These are phyloP conservation scores for Inonotus obliquus DNA, from an alignment of 1,284 basidiomycete genomes.

Conservation along the genomic window DNA sequence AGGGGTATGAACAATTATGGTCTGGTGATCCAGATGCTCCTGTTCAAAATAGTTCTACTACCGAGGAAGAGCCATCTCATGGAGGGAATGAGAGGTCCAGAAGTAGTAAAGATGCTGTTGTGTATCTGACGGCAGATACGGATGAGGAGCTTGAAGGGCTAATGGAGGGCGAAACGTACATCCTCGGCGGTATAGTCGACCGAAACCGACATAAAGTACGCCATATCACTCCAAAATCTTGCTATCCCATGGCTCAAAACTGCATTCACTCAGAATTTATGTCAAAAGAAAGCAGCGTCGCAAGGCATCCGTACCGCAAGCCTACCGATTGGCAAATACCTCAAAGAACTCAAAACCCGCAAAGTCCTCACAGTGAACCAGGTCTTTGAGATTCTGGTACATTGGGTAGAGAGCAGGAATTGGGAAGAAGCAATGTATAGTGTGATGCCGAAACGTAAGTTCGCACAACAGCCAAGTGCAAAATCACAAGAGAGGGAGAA, in stretches of 20 bases:
- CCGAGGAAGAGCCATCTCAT: constrained; percentile 2
- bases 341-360: constrained; percentile 78
- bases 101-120: constrained; percentile 44
- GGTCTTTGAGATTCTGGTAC: constrained; percentile 88
- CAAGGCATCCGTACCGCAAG: constrained; percentile 81
- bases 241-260: not conserved
- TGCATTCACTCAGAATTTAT: constrained; percentile 62
- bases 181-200: constrained; percentile 96
- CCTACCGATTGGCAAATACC: constrained; percentile 87
- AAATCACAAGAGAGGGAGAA: constrained; percentile 25
- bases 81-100: constrained; percentile 1
- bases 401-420: constrained; percentile 79
- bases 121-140: constrained; percentile 96
- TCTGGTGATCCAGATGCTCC: constrained; percentile 18
- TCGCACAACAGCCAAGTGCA: constrained; percentile 38
- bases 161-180: constrained; percentile 82
- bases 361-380: constrained; percentile 99
- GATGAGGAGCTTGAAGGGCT: constrained; percentile 80
- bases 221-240: not conserved
- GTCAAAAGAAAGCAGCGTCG: constrained; percentile 79
- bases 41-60: not conserved
- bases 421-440: constrained; percentile 83
- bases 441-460: constrained; percentile 89
- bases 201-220: constrained; percentile 93
- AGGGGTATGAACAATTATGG: constrained; percentile 71